Conservation (phyloP, 345 rosid species). For the Populus tremula region DNA sequence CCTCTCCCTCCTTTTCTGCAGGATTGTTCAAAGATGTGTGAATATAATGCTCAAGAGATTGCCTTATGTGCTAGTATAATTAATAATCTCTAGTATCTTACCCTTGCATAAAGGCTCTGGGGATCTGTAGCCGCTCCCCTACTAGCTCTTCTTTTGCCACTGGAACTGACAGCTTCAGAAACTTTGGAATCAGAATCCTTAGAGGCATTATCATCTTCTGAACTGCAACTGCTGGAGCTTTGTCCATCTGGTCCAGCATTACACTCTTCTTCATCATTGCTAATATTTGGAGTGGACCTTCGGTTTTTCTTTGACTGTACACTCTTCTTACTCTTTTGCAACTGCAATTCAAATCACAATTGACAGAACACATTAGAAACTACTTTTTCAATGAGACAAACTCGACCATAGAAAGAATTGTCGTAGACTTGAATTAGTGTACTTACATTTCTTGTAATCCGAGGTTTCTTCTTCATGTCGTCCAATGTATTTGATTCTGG, state of each 20-base stretch:
- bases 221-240: conserved; percentile 49
- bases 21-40: neutral
- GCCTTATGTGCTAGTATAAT: neutral
- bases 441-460: conserved; percentile 42
- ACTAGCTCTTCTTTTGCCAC: conserved; percentile 63
- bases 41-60: neutral
- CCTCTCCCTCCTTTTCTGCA: conserved; percentile 85
- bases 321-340: conserved; percentile 27
- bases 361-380: neutral
- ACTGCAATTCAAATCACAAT: conserved; percentile 12
- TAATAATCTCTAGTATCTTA: conserved; percentile 14
- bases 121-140: conserved; percentile 94
- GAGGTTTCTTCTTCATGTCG: conserved; percentile 35
- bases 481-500: conserved; percentile 26
- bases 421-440: neutral
- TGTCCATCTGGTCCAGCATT: conserved; percentile 49
- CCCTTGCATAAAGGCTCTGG: conserved; percentile 93
- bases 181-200: conserved; percentile 36
- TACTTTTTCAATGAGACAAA: neutral
- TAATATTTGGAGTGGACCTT: conserved; percentile 25
- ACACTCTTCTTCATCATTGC: conserved; percentile 35
- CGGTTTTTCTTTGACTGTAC: conserved; percentile 40
- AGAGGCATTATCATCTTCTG: conserved; percentile 64
- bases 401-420: neutral
- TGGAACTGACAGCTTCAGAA: conserved; percentile 40